These are phyloP conservation scores for Globisporangium apiculatum DNA, from an alignment of 352 stramenopile species.

Conservation along the genomic window DNA sequence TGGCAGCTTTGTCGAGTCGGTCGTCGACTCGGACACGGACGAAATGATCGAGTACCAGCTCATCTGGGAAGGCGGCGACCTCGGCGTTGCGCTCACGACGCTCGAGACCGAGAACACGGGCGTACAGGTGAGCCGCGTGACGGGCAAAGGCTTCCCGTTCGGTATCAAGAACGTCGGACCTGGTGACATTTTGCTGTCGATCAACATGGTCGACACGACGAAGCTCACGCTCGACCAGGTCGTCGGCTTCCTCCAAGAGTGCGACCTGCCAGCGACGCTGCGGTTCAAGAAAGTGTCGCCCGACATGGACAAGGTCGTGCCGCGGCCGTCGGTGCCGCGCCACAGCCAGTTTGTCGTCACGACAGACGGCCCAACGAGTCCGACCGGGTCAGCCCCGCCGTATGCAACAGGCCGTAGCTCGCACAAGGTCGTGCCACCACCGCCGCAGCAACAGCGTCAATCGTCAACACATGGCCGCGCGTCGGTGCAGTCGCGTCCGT, in stretches of 20 bases:
- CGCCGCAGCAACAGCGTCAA: conserved; percentile 19
- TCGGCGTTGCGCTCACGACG: conserved; percentile 79
- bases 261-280: conserved; percentile 75
- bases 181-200: conserved; percentile 72
- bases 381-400: conserved; percentile 31
- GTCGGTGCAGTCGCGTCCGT: conserved; percentile 2
- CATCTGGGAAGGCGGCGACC: conserved; percentile 83
- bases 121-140: conserved; percentile 76
- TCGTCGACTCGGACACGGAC: conserved; percentile 75
- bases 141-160: conserved; percentile 82
- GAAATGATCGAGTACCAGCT: conserved; percentile 86
- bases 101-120: conserved; percentile 44
- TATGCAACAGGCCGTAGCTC: conserved; percentile 2
- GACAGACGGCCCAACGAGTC: conserved; percentile 47
- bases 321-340: conserved; percentile 21
- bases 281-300: conserved; percentile 82
- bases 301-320: conserved; percentile 29
- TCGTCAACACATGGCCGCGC: conserved; percentile 7
- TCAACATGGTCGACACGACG: conserved; percentile 79
- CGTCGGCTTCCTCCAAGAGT: conserved; percentile 76
- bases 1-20: conserved; percentile 79
- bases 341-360: conserved; percentile 70
- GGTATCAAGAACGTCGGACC: conserved; percentile 85
- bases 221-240: conserved; percentile 76
- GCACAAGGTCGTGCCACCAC: conserved; percentile 16